Evolutionary conservation across 2,329 filamentous ascomycete genomes (phyloP), one percentile per base, ranked within the genome.

Genomic region (Xylaria sp.): DNA sequence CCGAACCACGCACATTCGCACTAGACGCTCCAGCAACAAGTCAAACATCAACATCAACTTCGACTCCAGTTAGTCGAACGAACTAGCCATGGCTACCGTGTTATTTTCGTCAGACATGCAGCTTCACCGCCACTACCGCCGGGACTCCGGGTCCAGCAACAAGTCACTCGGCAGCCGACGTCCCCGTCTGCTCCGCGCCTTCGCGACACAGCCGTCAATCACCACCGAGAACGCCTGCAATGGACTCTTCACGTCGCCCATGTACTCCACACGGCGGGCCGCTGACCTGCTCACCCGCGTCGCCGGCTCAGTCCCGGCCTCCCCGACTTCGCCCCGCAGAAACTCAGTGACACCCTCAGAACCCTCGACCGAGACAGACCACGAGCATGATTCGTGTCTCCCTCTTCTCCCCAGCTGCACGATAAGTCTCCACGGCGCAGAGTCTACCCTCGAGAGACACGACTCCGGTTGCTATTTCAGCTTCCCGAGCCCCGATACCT

Each of bases 401-500:
- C 34, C 49, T 23, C 44, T 44, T 5, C 34, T 50, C 34, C 16
- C 48, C 34, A 8, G 18, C 34, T 37, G 35, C 42, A 39, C n/a
- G 37, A 48, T 11, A 35, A 55, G 13, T 19, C 9, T 30, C n/a
- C 5, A n/a, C 46, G 34, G 30, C 13, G 54, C 18, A 9, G 35
- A 49, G 34, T 54, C 68, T 68, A 54, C 68, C 63, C 42, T 19
- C 11, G 16, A 48, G 39, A 3, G 35, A 52, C 23, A 62, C 75
- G 72, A 72, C 54, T 74, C 75, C 68, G 81, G 78, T 58, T 82
- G 83, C 63, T 90, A 90, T 73, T 86, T 88, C 69, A 89, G 87
- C 76, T 90, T 90, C 70, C 87, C 87, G 13, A 87, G 83, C 71
- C 90, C 89, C 72, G 87, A 90, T 68, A 81, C 84, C 61, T 89